Evolutionary conservation across 306 rosid species (phyloP).

Genomic region (Quercus alba): DNA sequence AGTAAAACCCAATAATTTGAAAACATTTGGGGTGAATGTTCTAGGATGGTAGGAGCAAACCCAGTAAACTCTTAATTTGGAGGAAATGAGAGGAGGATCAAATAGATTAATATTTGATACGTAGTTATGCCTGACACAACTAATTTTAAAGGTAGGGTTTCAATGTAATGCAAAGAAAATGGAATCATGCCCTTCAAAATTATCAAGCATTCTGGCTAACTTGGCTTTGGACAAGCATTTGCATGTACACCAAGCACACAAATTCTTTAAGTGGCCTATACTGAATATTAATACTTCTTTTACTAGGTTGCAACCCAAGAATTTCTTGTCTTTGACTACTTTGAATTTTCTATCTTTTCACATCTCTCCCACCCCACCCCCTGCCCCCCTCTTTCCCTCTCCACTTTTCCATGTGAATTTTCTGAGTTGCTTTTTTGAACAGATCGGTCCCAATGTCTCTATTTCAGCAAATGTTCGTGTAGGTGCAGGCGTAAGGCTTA

Average conservation of each 20-base stretch:
- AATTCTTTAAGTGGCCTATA: not conserved
- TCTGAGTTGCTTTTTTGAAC: constrained; percentile 22
- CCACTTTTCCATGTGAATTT: not conserved
- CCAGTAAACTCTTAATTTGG: not conserved
- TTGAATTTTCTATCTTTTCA: not conserved
- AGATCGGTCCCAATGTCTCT: constrained; percentile 94
- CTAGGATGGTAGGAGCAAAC: not conserved
- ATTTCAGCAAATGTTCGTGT: constrained; percentile 97
- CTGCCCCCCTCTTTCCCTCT: not conserved
- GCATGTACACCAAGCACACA: not conserved
- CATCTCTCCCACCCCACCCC: not conserved
- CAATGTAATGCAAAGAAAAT: not conserved
- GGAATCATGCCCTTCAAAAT: not conserved
- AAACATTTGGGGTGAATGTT: not conserved
- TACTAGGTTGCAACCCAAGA: not conserved
- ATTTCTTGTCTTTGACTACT: not conserved
- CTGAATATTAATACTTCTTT: not conserved
- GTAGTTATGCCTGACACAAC: not conserved
- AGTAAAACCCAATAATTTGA: not conserved
- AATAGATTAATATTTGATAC: not conserved
- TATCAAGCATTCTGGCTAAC: not conserved
- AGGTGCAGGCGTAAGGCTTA: constrained; percentile 92
- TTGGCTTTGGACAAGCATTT: not conserved
- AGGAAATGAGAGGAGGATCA: not conserved
- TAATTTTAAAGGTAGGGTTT: not conserved